Evolutionary conservation across 176 grass and related monocot genomes (phyloP).

Genomic region (Avena atlantica): DNA sequence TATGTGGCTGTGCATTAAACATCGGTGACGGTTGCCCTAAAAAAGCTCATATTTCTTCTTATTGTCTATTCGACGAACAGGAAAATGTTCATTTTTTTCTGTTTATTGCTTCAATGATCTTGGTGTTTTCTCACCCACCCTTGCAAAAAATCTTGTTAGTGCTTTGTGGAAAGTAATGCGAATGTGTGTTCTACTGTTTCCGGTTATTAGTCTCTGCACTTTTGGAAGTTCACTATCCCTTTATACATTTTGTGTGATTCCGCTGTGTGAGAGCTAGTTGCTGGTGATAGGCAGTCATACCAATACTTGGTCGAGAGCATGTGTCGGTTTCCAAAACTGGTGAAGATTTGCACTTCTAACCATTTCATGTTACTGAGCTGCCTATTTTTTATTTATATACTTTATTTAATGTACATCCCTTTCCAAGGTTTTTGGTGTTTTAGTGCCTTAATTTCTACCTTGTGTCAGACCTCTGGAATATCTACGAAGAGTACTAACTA

Average conservation of each 20-base stretch:
- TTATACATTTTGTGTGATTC: conserved; percentile 97
- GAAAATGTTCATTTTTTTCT: background rate
- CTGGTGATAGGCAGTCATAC: conserved; percentile 81
- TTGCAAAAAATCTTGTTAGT: background rate
- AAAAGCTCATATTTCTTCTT: background rate
- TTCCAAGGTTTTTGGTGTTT: background rate
- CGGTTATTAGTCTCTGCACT: background rate
- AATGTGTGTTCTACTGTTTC: conserved; percentile 2
- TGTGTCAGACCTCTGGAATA: background rate
- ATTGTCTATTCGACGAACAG: background rate
- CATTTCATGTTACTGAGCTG: background rate
- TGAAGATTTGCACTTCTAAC: conserved; percentile 19
- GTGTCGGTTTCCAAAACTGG: conserved; percentile 82
- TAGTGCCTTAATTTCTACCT: background rate
- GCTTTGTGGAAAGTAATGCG: conserved; percentile 1
- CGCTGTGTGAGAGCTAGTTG: conserved; percentile 83
- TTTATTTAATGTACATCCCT: background rate
- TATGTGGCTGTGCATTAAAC: background rate
- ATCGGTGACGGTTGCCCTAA: background rate
- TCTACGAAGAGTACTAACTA: background rate
- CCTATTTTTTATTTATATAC: background rate
- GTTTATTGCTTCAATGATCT: background rate
- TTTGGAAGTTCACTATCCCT: background rate
- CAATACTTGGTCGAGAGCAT: conserved; percentile 96
- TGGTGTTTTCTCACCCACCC: background rate